Evolutionary conservation across 768 basidiomycete genomes (phyloP), one percentile per base, ranked within the genome.

Genomic region (Boletus bicolor): DNA sequence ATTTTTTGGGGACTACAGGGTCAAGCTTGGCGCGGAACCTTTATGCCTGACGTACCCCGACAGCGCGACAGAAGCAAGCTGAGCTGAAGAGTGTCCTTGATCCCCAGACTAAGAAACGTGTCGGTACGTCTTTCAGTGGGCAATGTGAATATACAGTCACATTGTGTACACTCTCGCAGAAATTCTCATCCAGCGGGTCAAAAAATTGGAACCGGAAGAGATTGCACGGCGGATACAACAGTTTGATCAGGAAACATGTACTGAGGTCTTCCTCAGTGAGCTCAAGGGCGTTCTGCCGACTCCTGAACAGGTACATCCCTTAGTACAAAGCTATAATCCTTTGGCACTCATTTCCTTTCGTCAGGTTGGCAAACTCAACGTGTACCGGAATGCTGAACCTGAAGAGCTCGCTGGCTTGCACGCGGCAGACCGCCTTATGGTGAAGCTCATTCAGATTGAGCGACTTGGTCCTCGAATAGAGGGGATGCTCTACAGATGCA

Each of bases 391-490:
- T 63, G 83, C 93, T n/a, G 86, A 86, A 56, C 80, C 86, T 12
- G 89, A 87, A 63, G 94, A 97, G 61, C 82, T 99, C 12, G 86
- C 85, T 41, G 84, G 82, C 32, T 77, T 99, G n/a, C 95, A 98
- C 72, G 86, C 89, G 19, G 89, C 97, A 17, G 97, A 99, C 73
- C 85, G 97, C 34, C 81, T 99, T 45, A 94, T 99, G 91, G 93
- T 99, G 26, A 90, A 95, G 59, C 78, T 98, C 37, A 97, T 98
- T 64, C 93, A 97, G 70, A 94, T 98, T 28, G 84, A 96, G 42
- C 87, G 93, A 36, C 77, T 99, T 10, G 82, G 79, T 10, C 89
- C 92, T 44, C 85, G 97, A 10, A 87, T 98, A 56, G 86, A 96
- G 65, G 87, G 92, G n/a, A 98, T 99, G 97, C 77, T 97, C 35